Evolutionary conservation across 164 flowering plant species (phyloP).

Genomic region (Cinnamomum chago): DNA sequence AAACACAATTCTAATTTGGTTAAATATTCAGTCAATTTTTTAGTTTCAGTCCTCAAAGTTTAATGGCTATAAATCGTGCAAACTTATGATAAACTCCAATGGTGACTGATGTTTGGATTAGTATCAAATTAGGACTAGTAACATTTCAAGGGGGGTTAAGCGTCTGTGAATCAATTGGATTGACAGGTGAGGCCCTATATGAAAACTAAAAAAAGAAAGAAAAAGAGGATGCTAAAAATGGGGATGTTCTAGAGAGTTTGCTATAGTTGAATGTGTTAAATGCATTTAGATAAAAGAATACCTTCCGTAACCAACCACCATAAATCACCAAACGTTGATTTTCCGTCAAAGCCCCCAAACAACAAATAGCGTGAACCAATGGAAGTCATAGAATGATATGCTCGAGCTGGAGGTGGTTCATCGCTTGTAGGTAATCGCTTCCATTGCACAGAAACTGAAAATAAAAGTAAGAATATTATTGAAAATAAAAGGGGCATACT

Average conservation of each 20-base stretch:
- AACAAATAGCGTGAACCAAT: constrained; percentile 77
- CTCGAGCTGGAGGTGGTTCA: constrained; percentile 90
- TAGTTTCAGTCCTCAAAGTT: no score
- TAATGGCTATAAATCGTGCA: no score
- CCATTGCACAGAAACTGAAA: constrained; percentile 90
- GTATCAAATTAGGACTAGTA: no score
- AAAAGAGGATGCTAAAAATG: background rate
- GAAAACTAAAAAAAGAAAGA: background rate
- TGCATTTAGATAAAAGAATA: constrained; percentile 17
- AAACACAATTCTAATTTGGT: no score
- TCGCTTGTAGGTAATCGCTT: constrained; percentile 69
- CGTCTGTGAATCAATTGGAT: no score
- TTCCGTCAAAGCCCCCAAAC: constrained; percentile 99
- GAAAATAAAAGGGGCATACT: background rate
- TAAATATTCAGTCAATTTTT: no score
- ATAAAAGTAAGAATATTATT: constrained; percentile 5
- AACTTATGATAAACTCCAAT: no score
- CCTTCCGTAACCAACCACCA: constrained; percentile 99
- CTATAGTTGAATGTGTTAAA: background rate
- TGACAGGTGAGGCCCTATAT: no score
- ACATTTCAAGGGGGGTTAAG: no score
- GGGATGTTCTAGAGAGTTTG: background rate
- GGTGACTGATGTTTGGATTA: no score
- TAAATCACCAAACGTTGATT: constrained; percentile 76
- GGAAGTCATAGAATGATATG: constrained; percentile 85